phyloP scores from a whole-genome alignment of 208 protist genomes.

The Trypanosoma brucei region DNA sequence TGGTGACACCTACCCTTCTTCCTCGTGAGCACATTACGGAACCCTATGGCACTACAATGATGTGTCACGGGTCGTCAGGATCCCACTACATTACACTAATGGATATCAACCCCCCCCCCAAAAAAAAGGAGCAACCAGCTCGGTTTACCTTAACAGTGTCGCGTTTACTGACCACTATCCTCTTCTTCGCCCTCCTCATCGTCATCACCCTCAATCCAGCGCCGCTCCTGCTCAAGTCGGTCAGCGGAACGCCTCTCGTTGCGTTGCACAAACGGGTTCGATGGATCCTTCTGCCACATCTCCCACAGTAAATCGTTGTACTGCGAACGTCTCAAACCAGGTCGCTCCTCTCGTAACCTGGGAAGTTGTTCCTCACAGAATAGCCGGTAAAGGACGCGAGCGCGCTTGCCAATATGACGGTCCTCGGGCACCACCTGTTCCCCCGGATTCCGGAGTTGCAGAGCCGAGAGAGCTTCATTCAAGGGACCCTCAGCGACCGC shows the following conservation, averaged over 20 bases:
- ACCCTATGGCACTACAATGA: too few relatives aligned
- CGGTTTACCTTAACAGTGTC: neutral
- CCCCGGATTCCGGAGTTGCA: slow-evolving; percentile 22
- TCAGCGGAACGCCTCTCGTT: slow-evolving; percentile 53
- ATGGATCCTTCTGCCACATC: slow-evolving; percentile 79
- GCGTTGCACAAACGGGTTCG: slow-evolving; percentile 85
- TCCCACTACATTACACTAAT: too few relatives aligned
- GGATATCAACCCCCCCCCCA: too few relatives aligned
- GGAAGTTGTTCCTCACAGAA: slow-evolving; percentile 73
- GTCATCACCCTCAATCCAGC: slow-evolving; percentile 68
- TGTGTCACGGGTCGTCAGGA: too few relatives aligned
- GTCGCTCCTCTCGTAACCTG: slow-evolving; percentile 66
- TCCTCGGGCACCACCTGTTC: slow-evolving; percentile 35
- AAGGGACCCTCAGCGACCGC: slow-evolving; percentile 43
- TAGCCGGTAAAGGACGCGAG: slow-evolving; percentile 72
- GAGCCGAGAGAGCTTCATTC: slow-evolving; percentile 34
- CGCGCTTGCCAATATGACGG: slow-evolving; percentile 82
- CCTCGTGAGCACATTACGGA: too few relatives aligned
- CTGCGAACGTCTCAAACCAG: slow-evolving; percentile 73
- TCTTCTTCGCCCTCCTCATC: slow-evolving; percentile 20
- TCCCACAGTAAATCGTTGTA: slow-evolving; percentile 89
- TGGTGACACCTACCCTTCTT: too few relatives aligned
- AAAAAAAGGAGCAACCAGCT: too few relatives aligned
- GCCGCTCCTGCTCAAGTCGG: slow-evolving; percentile 62
- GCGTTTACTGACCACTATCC: neutral